Evolutionary conservation across 192 early-diverging fungal species (phyloP), one percentile per base, ranked within the genome.

Genomic region (Linnemannia elongata): DNA sequence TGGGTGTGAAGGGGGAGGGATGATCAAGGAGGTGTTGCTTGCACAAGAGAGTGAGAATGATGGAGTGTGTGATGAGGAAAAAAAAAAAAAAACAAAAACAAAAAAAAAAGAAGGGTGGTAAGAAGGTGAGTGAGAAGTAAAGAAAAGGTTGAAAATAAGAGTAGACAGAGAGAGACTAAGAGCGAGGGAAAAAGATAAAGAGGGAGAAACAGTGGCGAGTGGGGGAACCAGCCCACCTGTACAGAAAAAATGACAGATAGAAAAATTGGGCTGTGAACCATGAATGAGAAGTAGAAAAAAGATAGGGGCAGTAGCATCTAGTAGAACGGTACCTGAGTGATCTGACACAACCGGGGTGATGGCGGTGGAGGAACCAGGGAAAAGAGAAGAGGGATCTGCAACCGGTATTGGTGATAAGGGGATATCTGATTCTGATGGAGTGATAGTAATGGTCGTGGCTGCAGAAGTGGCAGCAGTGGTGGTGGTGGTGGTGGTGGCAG

Each of bases 1-100:
- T n/a, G n/a, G n/a, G n/a, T n/a, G 24, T 9, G 13, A 18, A 27
- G 55, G 17, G 52, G 55, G 55, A 24, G 4, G n/a, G 60, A 66
- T 66, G 60, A 66, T 66, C 60, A 66, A 66, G 60, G 60, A 66
- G 60, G n/a, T 66, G 49, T 52, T 52, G 49, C 49, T 52, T 52
- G 49, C 49, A 18, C 15, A 18, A 20, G 49, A 52, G 49, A 6
- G 20, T 22, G 18, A 20, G 49, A 22, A 52, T 2, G 18, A 52
- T 20, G 49, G 49, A 52, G 22, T 22, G 49, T 5, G 49, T 52
- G 18, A 52, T 52, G 49, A 52, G 9, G 44, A 47, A 15, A 35
- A 69, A 78, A 44, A 18, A 47, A 35, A 4, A 4, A 39, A 6
- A 39, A 39, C 4, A 6, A 39, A 39, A 17, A 18, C 2, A 52